A percentile compares a stretch with the other conserved stretches of the same genome.
Evolutionary conservation across 495 filamentous ascomycete species (phyloP).

Genomic region (Alectoria sarmentosa): DNA sequence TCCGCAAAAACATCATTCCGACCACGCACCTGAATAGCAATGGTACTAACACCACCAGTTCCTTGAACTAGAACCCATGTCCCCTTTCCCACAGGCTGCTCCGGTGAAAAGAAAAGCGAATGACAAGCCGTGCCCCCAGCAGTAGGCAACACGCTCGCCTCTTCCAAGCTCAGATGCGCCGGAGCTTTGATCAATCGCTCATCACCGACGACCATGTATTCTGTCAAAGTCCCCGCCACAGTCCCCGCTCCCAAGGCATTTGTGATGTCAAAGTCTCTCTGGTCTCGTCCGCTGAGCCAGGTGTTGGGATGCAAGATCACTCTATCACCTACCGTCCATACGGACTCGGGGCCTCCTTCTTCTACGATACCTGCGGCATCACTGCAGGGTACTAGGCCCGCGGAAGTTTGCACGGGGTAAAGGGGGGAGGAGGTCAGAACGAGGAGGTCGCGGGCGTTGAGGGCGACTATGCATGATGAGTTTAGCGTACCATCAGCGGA

Average conservation of each 20-base stretch:
- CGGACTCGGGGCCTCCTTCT: not conserved
- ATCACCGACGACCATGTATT: not conserved
- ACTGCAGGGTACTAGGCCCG: not conserved
- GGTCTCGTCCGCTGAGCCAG: not conserved
- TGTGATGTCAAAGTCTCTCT: not conserved
- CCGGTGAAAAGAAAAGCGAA: not conserved
- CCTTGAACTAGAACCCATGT: not conserved
- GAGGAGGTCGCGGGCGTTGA: not conserved
- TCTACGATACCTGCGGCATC: not conserved
- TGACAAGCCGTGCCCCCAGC: not conserved
- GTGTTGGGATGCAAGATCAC: not conserved
- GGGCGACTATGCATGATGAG: not conserved
- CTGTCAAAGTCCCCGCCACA: not conserved
- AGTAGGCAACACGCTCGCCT: not conserved
- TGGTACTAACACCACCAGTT: constrained; percentile 3
- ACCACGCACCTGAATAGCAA: constrained; percentile 1
- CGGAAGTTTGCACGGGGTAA: not conserved
- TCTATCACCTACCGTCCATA: not conserved
- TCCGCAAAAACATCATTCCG: not conserved
- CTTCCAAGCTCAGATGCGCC: not conserved
- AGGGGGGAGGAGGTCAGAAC: not conserved
- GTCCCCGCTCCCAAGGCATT: not conserved
- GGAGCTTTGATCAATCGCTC: not conserved
- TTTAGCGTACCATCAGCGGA: not conserved
- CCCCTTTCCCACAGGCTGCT: not conserved